phyloP scores from a whole-genome alignment of 495 filamentous ascomycete genomes.

The Pseudomonodictys pantanalensis region DNA sequence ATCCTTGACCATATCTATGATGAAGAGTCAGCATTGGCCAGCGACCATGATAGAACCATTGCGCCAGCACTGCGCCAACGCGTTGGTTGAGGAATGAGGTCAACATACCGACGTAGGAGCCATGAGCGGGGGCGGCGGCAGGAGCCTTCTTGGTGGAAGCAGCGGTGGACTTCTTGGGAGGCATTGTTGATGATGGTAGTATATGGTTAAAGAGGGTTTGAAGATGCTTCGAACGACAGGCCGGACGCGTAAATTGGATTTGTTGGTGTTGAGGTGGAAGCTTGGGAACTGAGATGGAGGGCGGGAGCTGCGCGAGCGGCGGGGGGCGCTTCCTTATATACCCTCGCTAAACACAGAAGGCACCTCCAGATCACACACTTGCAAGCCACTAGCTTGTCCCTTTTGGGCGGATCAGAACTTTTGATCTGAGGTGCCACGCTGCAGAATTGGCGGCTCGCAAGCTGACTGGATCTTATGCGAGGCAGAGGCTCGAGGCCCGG shows the following conservation, averaged over 20 bases:
- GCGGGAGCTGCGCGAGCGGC: slow-evolving; percentile 14
- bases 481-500: not conserved
- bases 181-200: slow-evolving; percentile 48
- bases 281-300: slow-evolving; percentile 15
- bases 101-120: slow-evolving; percentile 55
- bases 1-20: slow-evolving; percentile 65
- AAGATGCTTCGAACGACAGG: slow-evolving; percentile 26
- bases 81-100: slow-evolving; percentile 3
- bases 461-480: slow-evolving; percentile 15
- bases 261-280: slow-evolving; percentile 8
- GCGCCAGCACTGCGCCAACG: slow-evolving; percentile 21
- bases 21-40: slow-evolving; percentile 43
- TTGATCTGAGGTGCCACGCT: slow-evolving; percentile 22
- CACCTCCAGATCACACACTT: slow-evolving; percentile 16
- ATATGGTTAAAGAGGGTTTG: slow-evolving; percentile 7
- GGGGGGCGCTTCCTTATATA: slow-evolving; percentile 23
- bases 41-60: slow-evolving; percentile 32
- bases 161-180: slow-evolving; percentile 61
- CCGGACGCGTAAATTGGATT: slow-evolving; percentile 7
- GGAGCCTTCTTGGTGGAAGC: slow-evolving; percentile 52
- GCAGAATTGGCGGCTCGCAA: slow-evolving; percentile 12
- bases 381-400: slow-evolving; percentile 10
- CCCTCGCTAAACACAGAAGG: slow-evolving; percentile 1
- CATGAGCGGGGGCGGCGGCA: slow-evolving; percentile 48
- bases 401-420: slow-evolving; percentile 9